Conservation (phyloP, 352 stramenopile genomes). For the Globisporangium irregulare region DNA sequence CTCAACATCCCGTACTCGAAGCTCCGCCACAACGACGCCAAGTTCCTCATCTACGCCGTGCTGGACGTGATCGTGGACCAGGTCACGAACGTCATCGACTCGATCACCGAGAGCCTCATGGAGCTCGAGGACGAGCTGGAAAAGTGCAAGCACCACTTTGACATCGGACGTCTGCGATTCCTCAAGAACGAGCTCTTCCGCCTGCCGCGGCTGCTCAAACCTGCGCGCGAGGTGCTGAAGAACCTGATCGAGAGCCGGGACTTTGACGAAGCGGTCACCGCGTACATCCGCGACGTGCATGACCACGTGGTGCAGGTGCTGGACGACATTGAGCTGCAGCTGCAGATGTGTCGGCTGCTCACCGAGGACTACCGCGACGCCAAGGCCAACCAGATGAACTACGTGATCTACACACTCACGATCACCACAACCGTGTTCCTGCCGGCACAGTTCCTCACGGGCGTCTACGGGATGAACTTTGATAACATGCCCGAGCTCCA, state of each 20-base stretch:
- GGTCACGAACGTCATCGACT: slow-evolving; percentile 71
- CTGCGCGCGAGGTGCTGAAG: slow-evolving; percentile 77
- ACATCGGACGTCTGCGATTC: slow-evolving; percentile 57
- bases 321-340: slow-evolving; percentile 78
- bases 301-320: slow-evolving; percentile 80
- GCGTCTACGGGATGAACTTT: slow-evolving; percentile 91
- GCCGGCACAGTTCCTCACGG: slow-evolving; percentile 85
- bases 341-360: slow-evolving; percentile 76
- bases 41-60: slow-evolving; percentile 85
- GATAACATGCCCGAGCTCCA: slow-evolving; percentile 87
- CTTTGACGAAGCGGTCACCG: slow-evolving; percentile 72
- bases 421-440: slow-evolving; percentile 89
- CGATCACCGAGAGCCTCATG: slow-evolving; percentile 75
- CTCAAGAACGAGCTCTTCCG: slow-evolving; percentile 82
- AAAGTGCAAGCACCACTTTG: slow-evolving; percentile 63
- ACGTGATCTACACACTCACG: slow-evolving; percentile 89
- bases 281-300: slow-evolving; percentile 85
- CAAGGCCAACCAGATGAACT: slow-evolving; percentile 86
- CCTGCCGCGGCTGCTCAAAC: slow-evolving; percentile 74
- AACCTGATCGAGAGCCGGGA: slow-evolving; percentile 83
- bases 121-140: slow-evolving; percentile 76
- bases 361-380: slow-evolving; percentile 82
- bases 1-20: slow-evolving; percentile 87
- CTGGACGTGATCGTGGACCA: slow-evolving; percentile 88
- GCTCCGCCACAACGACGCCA: slow-evolving; percentile 83